Conservation (phyloP, 768 basidiomycete genomes). For the Trametes sanguinea region DNA sequence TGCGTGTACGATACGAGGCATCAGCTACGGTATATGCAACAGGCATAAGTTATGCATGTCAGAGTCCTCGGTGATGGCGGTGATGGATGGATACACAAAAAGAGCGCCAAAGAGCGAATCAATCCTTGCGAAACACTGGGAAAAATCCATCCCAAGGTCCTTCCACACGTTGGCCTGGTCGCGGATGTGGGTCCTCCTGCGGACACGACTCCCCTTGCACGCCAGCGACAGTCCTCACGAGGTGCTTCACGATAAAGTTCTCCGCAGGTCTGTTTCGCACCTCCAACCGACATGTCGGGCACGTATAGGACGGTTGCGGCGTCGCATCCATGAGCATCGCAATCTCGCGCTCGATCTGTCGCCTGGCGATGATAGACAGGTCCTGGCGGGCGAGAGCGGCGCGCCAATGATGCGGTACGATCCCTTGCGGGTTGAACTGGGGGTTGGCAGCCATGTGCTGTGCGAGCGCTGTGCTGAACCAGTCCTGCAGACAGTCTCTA, state of each 20-base stretch:
- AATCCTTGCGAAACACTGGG: not conserved
- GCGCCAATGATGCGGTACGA: constrained; percentile 10
- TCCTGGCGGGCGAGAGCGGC: constrained; percentile 12
- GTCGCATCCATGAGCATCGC: not conserved
- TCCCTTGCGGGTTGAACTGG: constrained; percentile 35
- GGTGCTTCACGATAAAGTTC: constrained; percentile 59
- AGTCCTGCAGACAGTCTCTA: constrained; percentile 57
- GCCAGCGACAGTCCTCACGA: constrained; percentile 52
- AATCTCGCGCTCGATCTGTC: constrained; percentile 15
- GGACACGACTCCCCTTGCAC: constrained; percentile 53
- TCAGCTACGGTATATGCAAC: not conserved
- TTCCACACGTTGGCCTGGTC: constrained; percentile 1
- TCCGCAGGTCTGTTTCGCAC: constrained; percentile 56
- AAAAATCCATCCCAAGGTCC: constrained; percentile 32
- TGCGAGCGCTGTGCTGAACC: constrained; percentile 49
- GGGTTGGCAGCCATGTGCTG: constrained; percentile 54
- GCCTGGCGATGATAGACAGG: constrained; percentile 7
- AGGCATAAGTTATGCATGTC: not conserved
- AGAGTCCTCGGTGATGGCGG: not conserved
- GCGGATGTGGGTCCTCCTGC: constrained; percentile 2
- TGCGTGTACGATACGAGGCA: not conserved
- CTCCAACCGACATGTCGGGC: constrained; percentile 62
- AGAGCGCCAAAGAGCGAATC: not conserved
- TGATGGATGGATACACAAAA: not conserved
- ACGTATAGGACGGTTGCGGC: constrained; percentile 58